Conservation (phyloP, 306 rosid genomes). For the Vigna angularis region DNA sequence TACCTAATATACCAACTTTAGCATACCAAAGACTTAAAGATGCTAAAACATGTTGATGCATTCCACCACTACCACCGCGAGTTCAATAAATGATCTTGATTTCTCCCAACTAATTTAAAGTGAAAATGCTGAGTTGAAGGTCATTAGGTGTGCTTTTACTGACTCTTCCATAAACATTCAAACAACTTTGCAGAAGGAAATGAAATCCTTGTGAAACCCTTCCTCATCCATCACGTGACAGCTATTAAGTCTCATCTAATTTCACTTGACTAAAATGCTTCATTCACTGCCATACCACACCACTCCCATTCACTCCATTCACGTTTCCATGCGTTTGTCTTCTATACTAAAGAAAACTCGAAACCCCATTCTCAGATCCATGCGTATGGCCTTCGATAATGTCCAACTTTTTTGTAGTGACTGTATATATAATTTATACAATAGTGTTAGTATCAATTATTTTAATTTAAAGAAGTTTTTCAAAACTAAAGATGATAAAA, state of each 20-base stretch:
- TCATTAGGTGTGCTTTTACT: slow-evolving; percentile 38
- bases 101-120: slow-evolving; percentile 46
- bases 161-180: slow-evolving; percentile 35
- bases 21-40: slow-evolving; percentile 3
- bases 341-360: slow-evolving; percentile 44
- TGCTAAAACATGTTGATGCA: slow-evolving; percentile 25
- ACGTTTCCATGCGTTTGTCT: slow-evolving; percentile 54
- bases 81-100: slow-evolving; percentile 39
- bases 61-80: slow-evolving; percentile 39
- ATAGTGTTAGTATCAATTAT: no score
- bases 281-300: slow-evolving; percentile 60
- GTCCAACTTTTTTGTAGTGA: no score
- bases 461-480: no score
- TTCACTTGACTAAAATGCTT: slow-evolving; percentile 42
- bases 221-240: slow-evolving; percentile 51
- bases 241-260: slow-evolving; percentile 58
- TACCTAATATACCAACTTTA: not conserved
- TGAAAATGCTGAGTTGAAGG: slow-evolving; percentile 19
- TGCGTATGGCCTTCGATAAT: no score
- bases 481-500: no score
- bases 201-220: slow-evolving; percentile 51
- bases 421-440: no score
- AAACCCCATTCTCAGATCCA: slow-evolving; percentile 44
- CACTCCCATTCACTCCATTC: slow-evolving; percentile 75
- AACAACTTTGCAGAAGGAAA: slow-evolving; percentile 50